Evolutionary conservation across 2,329 filamentous ascomycete genomes (phyloP), one percentile per base, ranked within the genome.

Genomic region (Cercospora sesami): DNA sequence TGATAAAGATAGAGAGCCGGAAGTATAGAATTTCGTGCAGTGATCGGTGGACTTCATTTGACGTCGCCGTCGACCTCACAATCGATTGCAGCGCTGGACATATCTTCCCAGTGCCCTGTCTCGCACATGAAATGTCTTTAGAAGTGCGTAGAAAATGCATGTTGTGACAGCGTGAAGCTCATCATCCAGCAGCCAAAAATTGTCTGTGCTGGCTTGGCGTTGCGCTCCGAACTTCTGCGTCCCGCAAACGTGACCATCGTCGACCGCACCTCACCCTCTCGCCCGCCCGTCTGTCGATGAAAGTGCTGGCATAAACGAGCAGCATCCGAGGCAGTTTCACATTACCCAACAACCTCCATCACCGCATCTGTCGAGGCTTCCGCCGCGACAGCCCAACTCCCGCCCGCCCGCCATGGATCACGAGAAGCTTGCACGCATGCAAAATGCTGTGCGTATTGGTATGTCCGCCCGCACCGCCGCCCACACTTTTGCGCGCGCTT

Each of bases 381-480:
- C 28, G 61, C 61, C 51, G 28, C 68, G 60, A 63, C 68, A 64
- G 42, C 39, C 12, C 48, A 53, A 16, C 23, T 28, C 48, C 23
- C 12, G 21, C 48, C 21, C 48, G 48, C 48, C 48, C 48, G 23
- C 48, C 48, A 53, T 53, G 48, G 48, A 53, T 59, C 31, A 33
- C 28, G 28, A 33, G 55, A 59, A 31, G 31, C 31, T 59, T 59
- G 55, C 28, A 31, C 28, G 55, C 28, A 86, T 89, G 85, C 87
- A 89, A 82, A 83, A 85, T 82, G 86, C 85, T 77, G 86, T 87
- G 79, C 86, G 87, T 81, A 92, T 90, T 83, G 90, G 90, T 92
- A 88, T 78, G 90, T 71, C 26, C 21, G 21, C 48, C 48, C 26
- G 21, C 48, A 28, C 14, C 48, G 48, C 48, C 48, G 48, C 48